Base-by-base conservation (phyloP, 1,284 basidiomycete species). In the Leccinum subspadiceum region DNA sequence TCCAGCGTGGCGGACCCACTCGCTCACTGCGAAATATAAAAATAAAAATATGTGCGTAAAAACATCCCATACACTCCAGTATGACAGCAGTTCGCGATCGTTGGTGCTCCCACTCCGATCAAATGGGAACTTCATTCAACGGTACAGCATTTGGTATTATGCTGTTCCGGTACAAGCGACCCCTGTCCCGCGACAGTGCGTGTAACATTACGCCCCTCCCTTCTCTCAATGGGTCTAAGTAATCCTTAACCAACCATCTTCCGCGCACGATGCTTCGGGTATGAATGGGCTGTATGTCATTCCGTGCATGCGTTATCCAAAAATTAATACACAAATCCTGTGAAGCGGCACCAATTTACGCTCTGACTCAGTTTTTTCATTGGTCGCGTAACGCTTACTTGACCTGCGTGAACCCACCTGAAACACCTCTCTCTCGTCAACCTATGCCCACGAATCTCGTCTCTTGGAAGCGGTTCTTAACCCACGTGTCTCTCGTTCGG, bases 271-370 rank as follows among this genome's bases (percentile, higher is more conserved):
- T 71, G 51, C 62, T 59, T 58, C 69, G 68, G 63, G 57, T 54
- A 70, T 73, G 68, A 70, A 68, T 58, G 35, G 48, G 24, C 33
- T 29, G n/a, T 58, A 54, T 57, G 39, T 54, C 48, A 62, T 52
- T 55, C 13, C 15, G 5, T 59, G 53, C 46, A 56, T 64, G 56
- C 20, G 49, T 65, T 59, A 67, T 63, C 57, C 55, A 61, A 71
- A 50, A 50, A 33, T 69, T 64, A 70, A 62, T 65, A 73, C 62
- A 53, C 66, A 70, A 61, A 50, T 50, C 24, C 39, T 61, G 57
- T 64, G 53, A 4, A 20, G 10, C 51, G 4, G 20, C 13, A 54
- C 63, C 53, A 60, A 54, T 58, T 61, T 35, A 48, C 53, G 39
- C 31, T 26, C 20, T 22, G 44, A 22, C 10, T 46, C 44, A 15